Conservation (phyloP, 2,329 filamentous ascomycete species). For the Phialophora macrospora region DNA sequence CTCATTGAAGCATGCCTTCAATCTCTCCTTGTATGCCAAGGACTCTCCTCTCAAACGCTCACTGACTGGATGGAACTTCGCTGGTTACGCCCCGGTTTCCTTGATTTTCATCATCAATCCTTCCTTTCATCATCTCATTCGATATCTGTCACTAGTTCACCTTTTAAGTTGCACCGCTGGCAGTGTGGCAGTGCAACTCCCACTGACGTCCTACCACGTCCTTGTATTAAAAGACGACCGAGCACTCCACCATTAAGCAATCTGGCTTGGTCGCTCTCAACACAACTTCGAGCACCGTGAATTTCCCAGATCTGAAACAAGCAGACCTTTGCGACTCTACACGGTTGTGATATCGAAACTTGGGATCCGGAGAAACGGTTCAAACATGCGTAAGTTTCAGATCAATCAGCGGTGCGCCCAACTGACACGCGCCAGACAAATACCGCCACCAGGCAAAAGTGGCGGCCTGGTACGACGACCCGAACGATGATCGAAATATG, state of each 20-base stretch:
- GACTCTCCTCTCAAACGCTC: not conserved
- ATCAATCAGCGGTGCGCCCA: not conserved
- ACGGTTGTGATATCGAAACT: not conserved
- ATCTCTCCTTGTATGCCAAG: conserved; percentile 5
- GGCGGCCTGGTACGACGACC: conserved; percentile 37
- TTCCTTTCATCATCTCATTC: conserved; percentile 5
- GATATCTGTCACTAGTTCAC: not conserved
- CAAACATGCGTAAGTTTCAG: conserved; percentile 31
- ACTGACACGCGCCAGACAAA: conserved; percentile 32
- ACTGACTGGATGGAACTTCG: conserved; percentile 6
- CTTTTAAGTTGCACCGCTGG: not conserved
- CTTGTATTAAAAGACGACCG: conserved; percentile 2
- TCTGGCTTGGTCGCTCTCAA: not conserved
- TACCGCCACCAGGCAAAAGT: conserved; percentile 36
- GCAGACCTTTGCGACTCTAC: not conserved
- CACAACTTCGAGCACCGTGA: not conserved
- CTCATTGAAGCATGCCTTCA: not conserved
- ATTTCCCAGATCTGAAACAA: not conserved
- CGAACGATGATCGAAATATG: conserved; percentile 22
- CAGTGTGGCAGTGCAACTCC: conserved; percentile 9
- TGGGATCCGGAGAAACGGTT: not conserved
- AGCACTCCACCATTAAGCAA: not conserved
- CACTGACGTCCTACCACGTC: not conserved
- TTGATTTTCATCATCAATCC: conserved; percentile 14
- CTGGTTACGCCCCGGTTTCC: conserved; percentile 16